Evolutionary conservation across 2,329 filamentous ascomycete genomes (phyloP), one percentile per base, ranked within the genome.

Genomic region (Fonsecaea pugnacius): DNA sequence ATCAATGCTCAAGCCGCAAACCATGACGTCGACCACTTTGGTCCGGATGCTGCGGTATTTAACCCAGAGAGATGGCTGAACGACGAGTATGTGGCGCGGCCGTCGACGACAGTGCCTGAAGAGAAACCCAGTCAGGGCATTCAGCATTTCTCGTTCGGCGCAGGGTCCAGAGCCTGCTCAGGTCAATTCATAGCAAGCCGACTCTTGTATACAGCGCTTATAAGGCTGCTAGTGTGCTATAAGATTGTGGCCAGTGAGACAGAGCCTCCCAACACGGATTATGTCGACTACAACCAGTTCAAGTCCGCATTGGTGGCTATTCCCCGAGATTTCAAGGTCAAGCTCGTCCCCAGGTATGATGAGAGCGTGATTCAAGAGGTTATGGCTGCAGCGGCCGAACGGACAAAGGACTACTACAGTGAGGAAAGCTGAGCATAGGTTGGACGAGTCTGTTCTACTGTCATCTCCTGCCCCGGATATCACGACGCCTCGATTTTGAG

Each of bases 1-100:
- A 87, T 92, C 85, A 91, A 87, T 69, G 87, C 88, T 1, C 90
- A 89, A 73, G 88, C 87, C 0, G 88, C 87, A 2, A 84, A 91
- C 73, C 89, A 89, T 77, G 89, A 91, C 70, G 77, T 81, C 1
- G 73, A 78, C 1, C 88, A 90, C 71, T 91, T 89, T 43, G 75
- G 75, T 4, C 67, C 84, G 53, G 74, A 84, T 38, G 85, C 86
- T 0, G 70, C 79, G 10, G 59, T 60, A 9, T 91, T 91, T 74
- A 78, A 85, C 50, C 87, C 89, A 0, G 88, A 91, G 67, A 81
- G 89, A 18, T 91, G 87, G 75, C 77, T 91, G 4, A 75, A 81
- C 58, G 80, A 84, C 66, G 63, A 67, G 3, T 65, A 56, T 36
- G 65, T 63, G 43, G 60, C 59, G 43, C 61, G 56, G 7, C 58